These are phyloP conservation scores for Eucalyptus leucophloia DNA, from an alignment of 345 rosid species.

Conservation along the genomic window DNA sequence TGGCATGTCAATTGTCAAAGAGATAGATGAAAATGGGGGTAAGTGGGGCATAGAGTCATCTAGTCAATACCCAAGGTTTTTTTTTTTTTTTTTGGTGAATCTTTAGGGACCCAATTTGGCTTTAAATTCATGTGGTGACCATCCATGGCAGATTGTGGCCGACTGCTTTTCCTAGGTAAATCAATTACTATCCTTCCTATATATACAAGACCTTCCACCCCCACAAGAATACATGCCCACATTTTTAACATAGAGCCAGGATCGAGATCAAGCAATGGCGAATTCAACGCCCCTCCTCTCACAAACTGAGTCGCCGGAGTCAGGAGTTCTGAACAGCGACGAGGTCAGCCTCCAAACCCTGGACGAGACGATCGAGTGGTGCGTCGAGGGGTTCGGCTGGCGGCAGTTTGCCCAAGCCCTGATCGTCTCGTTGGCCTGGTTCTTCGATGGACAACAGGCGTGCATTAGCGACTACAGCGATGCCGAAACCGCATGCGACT, in stretches of 20 bases:
- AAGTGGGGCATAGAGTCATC: neutral
- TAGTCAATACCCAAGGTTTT: neutral
- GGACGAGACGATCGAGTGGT: conserved; percentile 1
- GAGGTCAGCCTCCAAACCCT: neutral
- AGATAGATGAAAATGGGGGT: neutral
- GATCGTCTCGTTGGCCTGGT: conserved; percentile 3
- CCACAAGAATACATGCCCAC: neutral
- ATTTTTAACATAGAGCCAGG: neutral
- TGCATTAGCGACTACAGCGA: conserved; percentile 9
- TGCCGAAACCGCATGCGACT: neutral
- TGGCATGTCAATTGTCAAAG: neutral
- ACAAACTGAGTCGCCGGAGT: neutral
- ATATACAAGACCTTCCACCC: neutral
- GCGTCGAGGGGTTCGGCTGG: neutral
- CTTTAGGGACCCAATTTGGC: neutral
- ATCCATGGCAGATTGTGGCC: neutral
- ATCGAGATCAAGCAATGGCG: neutral
- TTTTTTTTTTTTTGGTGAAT: too few species aligned
- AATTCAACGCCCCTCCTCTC: neutral
- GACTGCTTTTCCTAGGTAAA: neutral
- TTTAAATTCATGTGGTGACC: neutral
- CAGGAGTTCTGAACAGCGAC: neutral
- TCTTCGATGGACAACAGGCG: conserved; percentile 8
- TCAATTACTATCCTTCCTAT: neutral
- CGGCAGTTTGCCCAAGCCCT: conserved; percentile 3